Evolutionary conservation across 2,329 filamentous ascomycete species (phyloP).

Genomic region (Colletotrichum ledebouriae): DNA sequence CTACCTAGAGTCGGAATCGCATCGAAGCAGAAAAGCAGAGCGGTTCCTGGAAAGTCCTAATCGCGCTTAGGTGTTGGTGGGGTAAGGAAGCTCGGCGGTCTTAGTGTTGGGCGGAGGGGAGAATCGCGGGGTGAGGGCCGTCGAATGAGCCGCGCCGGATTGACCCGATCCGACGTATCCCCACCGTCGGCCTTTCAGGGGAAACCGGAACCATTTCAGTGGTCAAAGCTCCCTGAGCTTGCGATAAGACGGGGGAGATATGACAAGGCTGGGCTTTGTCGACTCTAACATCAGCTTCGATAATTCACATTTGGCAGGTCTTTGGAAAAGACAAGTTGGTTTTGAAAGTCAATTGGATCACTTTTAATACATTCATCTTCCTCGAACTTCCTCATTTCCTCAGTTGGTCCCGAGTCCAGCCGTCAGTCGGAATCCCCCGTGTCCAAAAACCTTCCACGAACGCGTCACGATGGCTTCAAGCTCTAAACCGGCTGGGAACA

Average conservation of each 20-base stretch:
- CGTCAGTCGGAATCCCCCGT: not conserved
- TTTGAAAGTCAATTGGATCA: not conserved
- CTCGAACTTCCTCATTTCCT: not conserved
- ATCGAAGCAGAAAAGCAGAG: no score
- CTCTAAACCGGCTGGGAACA: slow-evolving; percentile 49
- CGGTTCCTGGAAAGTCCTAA: no score
- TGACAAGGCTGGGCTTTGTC: slow-evolving; percentile 30
- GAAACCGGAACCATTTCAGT: not conserved
- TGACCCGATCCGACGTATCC: not conserved
- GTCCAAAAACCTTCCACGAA: not conserved
- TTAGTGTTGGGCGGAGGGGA: not conserved
- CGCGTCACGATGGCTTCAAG: slow-evolving; percentile 47
- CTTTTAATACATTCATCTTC: not conserved
- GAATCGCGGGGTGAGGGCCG: slow-evolving; percentile 30
- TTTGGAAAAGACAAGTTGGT: not conserved
- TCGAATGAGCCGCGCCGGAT: slow-evolving; percentile 2
- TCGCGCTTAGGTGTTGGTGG: not conserved
- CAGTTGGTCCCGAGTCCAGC: not conserved
- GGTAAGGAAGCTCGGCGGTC: not conserved
- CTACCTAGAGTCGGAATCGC: no score
- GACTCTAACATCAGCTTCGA: slow-evolving; percentile 4
- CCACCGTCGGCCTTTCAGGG: slow-evolving; percentile 35
- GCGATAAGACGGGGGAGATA: slow-evolving; percentile 36
- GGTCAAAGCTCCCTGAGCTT: slow-evolving; percentile 33
- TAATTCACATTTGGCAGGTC: slow-evolving; percentile 13